Evolutionary conservation across 2,329 filamentous ascomycete species (phyloP).

Genomic region (Teratosphaeria pseudoeucalypti): DNA sequence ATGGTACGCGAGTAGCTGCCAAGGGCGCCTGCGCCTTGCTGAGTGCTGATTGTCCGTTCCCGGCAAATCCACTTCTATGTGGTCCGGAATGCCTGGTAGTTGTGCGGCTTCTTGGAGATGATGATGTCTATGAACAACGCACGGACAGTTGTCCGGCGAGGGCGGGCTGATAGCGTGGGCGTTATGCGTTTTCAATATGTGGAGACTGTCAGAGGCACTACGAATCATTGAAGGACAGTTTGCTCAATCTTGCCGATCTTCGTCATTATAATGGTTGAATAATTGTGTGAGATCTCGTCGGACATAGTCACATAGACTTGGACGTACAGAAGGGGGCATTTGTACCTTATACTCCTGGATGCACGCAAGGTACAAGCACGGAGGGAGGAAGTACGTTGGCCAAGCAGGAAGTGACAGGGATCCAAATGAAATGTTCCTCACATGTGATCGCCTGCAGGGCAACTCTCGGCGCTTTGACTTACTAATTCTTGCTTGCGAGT

Average conservation of each 20-base stretch:
- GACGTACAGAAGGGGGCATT: no score
- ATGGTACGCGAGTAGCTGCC: background rate
- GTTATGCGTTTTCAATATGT: background rate
- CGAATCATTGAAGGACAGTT: background rate
- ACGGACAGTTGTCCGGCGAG: background rate
- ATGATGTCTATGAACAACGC: background rate
- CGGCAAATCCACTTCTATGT: background rate
- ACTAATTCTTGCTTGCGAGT: no score
- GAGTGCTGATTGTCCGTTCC: background rate
- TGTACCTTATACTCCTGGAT: no score
- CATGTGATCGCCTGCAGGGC: no score
- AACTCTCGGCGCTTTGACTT: no score
- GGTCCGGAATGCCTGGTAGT: background rate
- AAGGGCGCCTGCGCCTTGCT: background rate
- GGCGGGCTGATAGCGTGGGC: no score
- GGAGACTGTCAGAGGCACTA: background rate
- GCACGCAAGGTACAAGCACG: no score
- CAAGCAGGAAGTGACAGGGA: no score
- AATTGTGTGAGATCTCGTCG: background rate
- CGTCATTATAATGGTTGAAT: background rate
- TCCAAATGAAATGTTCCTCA: no score
- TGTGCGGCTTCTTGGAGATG: background rate
- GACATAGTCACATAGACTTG: background rate
- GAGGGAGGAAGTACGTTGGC: no score
- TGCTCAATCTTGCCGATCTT: background rate